Percentiles rank a stretch among this genome's conserved stretches.
Conservation (phyloP, 1,284 basidiomycete species). For the Retiboletus fuscus region DNA sequence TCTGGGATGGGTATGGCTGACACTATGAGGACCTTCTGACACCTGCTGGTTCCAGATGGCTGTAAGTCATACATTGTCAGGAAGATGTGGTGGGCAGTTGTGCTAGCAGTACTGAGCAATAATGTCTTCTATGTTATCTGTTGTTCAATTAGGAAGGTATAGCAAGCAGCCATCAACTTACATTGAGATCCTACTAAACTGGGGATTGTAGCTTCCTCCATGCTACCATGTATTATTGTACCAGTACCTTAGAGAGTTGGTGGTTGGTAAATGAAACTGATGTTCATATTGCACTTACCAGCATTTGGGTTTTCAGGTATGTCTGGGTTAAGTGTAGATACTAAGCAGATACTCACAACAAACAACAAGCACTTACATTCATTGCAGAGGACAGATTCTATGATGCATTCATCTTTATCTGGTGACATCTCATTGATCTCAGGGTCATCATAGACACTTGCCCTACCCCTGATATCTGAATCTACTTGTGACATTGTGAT, state of each 20-base stretch:
- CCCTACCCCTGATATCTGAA: no score
- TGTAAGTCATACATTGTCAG: neutral
- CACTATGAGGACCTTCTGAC: conserved; percentile 6
- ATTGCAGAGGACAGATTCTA: neutral
- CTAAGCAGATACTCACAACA: neutral
- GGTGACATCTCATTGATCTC: neutral
- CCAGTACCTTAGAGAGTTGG: no score
- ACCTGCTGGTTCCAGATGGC: neutral
- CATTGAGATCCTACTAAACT: neutral
- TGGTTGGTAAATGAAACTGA: no score
- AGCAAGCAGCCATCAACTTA: neutral
- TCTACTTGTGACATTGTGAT: neutral
- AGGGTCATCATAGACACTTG: neutral
- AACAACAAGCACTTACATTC: neutral
- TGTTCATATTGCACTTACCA: no score
- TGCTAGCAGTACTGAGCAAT: neutral
- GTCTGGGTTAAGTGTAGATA: neutral
- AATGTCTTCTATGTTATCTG: neutral
- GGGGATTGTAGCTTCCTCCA: no score
- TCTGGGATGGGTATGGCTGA: neutral
- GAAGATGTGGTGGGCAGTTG: neutral
- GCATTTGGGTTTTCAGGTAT: neutral
- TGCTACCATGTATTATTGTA: no score
- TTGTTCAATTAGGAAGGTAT: conserved; percentile 1
- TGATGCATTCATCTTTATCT: neutral